These are phyloP conservation scores for Acacia acuminata DNA, from an alignment of 306 rosid genomes.

Conservation along the genomic window DNA sequence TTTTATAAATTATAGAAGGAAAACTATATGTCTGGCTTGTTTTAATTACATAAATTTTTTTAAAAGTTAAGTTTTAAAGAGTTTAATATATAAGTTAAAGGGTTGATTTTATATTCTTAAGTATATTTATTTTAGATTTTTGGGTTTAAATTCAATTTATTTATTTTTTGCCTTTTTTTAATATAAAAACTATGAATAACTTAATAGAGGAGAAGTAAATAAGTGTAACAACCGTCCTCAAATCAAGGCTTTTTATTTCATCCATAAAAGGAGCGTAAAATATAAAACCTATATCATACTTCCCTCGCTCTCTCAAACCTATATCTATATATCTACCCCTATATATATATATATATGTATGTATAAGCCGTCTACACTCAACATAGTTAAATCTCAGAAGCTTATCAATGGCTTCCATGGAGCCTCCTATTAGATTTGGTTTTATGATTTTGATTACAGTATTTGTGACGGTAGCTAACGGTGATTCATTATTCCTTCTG, in stretches of 20 bases:
- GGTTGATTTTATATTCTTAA: too few species aligned
- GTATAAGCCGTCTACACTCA: conserved; percentile 1
- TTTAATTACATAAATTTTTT: too few species aligned
- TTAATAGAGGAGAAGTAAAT: not conserved
- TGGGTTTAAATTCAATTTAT: not conserved
- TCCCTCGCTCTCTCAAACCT: not conserved
- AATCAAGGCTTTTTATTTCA: not conserved
- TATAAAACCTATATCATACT: not conserved
- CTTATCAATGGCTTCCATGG: conserved; percentile 36
- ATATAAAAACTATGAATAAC: not conserved
- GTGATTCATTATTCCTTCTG: conserved; percentile 44
- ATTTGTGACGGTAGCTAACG: conserved; percentile 19
- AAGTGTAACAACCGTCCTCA: not conserved
- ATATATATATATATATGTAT: conserved; percentile 23
- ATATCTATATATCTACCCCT: not conserved
- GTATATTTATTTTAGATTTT: too few species aligned
- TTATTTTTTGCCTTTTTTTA: not conserved
- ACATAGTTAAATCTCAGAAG: not conserved
- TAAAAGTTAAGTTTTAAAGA: too few species aligned
- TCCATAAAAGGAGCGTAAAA: not conserved
- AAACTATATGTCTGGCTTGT: not conserved
- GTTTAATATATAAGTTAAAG: too few species aligned
- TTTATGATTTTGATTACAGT: conserved; percentile 21
- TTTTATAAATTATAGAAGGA: too few species aligned
- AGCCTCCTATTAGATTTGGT: not conserved